A percentile compares a stretch with the other conserved stretches of the same genome.
phyloP scores from a whole-genome alignment of 805 yeast species.

The Kodamaea sagamina region DNA sequence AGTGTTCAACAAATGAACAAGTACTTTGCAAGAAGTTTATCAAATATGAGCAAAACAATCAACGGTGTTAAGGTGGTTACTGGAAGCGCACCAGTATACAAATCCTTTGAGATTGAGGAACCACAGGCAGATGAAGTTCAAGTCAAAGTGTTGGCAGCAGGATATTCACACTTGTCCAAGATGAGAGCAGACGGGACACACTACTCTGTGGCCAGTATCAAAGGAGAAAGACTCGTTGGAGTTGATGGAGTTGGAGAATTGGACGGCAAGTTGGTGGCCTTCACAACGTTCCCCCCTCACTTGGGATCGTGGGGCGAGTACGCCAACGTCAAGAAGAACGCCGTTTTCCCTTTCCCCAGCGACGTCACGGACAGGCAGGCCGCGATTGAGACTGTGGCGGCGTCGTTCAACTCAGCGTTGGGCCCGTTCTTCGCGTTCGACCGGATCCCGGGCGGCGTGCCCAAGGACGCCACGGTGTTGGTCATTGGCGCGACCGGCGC shows the following conservation, averaged over 20 bases:
- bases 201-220: slow-evolving; percentile 8
- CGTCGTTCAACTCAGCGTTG: slow-evolving; percentile 14
- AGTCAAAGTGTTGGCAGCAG: slow-evolving; percentile 14
- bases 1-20: neutral
- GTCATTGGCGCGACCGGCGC: slow-evolving; percentile 16
- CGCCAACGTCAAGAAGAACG: slow-evolving; percentile 12
- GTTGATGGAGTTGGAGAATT: slow-evolving; percentile 18
- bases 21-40: neutral
- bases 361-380: slow-evolving; percentile 7
- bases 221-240: slow-evolving; percentile 11
- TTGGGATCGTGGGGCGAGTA: slow-evolving; percentile 13
- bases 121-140: slow-evolving; percentile 15
- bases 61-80: slow-evolving; percentile 9
- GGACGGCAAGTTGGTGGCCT: slow-evolving; percentile 14
- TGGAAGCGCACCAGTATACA: slow-evolving; percentile 10
- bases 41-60: slow-evolving; percentile 3
- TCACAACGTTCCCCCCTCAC: slow-evolving; percentile 6
- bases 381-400: slow-evolving; percentile 15
- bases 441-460: slow-evolving; percentile 12
- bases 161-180: slow-evolving; percentile 15
- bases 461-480: slow-evolving; percentile 12
- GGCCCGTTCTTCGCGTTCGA: slow-evolving; percentile 13
- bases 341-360: slow-evolving; percentile 9
- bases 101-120: slow-evolving; percentile 1
- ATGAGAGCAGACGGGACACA: slow-evolving; percentile 14